Evolutionary conservation across 192 early-diverging fungal species (phyloP).

Genomic region (Blastocladiella britannica): DNA sequence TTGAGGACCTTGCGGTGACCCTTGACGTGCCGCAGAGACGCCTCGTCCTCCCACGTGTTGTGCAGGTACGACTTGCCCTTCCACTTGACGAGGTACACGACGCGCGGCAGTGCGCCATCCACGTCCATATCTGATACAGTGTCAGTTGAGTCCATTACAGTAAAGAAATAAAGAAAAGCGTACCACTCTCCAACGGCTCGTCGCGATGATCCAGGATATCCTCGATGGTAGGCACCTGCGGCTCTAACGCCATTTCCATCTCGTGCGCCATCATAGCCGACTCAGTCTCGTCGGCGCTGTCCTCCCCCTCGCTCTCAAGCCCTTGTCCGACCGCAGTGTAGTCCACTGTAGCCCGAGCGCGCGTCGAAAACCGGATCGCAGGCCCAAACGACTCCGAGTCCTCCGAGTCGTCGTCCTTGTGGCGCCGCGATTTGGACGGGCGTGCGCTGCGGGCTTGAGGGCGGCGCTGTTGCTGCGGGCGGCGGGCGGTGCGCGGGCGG

Average conservation of each 20-base stretch:
- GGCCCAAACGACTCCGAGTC: neutral
- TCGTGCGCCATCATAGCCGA: conserved; percentile 7
- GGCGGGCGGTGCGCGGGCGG: neutral
- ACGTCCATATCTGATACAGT: conserved; percentile 1
- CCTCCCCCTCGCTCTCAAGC: neutral
- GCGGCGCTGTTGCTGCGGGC: conserved; percentile 7
- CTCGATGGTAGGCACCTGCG: conserved; percentile 19
- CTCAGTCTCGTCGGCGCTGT: neutral
- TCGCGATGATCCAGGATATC: conserved; percentile 21
- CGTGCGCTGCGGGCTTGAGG: neutral
- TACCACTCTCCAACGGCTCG: conserved; percentile 7
- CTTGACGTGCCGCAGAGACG: conserved; percentile 44
- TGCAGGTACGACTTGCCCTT: conserved; percentile 71
- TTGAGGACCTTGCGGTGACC: conserved; percentile 79
- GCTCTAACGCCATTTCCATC: conserved; percentile 14
- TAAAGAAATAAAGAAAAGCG: no score
- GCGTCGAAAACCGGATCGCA: conserved; percentile 3
- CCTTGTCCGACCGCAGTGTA: neutral
- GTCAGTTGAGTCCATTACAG: conserved; percentile 9
- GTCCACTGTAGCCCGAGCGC: neutral
- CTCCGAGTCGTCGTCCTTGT: conserved; percentile 1
- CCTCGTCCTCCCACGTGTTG: conserved; percentile 69
- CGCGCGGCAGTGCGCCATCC: conserved; percentile 12
- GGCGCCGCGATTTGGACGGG: neutral
- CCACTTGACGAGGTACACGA: conserved; percentile 89